A percentile compares a stretch with the other conserved stretches of the same genome.
These are phyloP conservation scores for Boletus mariae DNA, from an alignment of 1,284 basidiomycete genomes.

Conservation along the genomic window DNA sequence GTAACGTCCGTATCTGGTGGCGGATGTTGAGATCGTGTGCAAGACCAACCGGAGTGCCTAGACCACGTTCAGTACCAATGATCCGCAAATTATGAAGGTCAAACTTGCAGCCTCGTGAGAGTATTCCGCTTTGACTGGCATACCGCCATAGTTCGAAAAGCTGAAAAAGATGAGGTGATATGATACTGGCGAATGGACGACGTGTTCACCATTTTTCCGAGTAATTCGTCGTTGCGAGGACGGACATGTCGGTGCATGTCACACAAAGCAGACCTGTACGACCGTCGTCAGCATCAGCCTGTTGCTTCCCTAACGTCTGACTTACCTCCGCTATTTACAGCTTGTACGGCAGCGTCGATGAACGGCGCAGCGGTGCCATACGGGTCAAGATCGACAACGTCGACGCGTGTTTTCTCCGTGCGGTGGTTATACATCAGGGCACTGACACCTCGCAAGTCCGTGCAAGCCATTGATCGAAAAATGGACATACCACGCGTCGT, in stretches of 20 bases:
- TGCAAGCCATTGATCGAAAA: neutral
- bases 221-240: constrained; percentile 91
- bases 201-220: constrained; percentile 87
- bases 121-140: constrained; percentile 88
- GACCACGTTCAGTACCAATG: constrained; percentile 1
- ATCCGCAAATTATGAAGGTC: neutral
- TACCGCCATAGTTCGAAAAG: constrained; percentile 95
- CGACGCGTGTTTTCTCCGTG: constrained; percentile 69
- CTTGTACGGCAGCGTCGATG: constrained; percentile 95
- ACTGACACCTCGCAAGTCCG: constrained; percentile 37
- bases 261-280: constrained; percentile 78
- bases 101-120: constrained; percentile 82
- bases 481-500: constrained; percentile 80
- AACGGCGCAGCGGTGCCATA: constrained; percentile 98
- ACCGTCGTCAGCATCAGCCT: constrained; percentile 2
- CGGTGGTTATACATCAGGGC: constrained; percentile 91
- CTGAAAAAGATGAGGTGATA: constrained; percentile 38
- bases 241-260: constrained; percentile 94
- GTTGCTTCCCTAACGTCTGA: neutral
- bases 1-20: constrained; percentile 88
- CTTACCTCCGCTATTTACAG: constrained; percentile 81
- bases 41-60: constrained; percentile 89
- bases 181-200: neutral
- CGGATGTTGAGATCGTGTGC: constrained; percentile 80
- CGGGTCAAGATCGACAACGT: constrained; percentile 95